Evolutionary conservation across 139 green algal genomes (phyloP), one percentile per base, ranked within the genome.

Genomic region (Haematococcus lacustris): DNA sequence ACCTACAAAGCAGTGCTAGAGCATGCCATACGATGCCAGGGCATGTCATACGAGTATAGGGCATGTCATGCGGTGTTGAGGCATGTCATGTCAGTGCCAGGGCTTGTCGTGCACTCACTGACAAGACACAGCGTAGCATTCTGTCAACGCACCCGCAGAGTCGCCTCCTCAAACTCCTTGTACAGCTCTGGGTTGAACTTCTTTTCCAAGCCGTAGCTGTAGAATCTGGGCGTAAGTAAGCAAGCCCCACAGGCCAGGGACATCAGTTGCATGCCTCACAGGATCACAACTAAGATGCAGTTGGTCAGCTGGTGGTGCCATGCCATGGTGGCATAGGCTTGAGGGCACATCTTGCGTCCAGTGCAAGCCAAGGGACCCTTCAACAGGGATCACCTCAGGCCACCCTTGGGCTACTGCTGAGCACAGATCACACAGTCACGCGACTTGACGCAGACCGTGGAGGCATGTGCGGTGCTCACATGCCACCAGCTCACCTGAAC

Each of bases 181-280:
- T 97, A 97, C 59, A 97, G 74, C 7, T 83, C 70, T 38, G 71
- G 38, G 25, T 78, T 75, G 75, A 93, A 96, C 6, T 69, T 76
- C 53, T 83, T 83, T 80, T 98, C 92, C 39, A 98, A 83, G 33
- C 93, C 93, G 71, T 97, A 98, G 51, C 81, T 92, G 87, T 85
- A 96, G 80, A 88, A 93, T 37, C 85, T 84, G 87, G 38, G 9
- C n/a, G 9, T 28, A 25, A n/a, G 9, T 25, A 28, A 98, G 98
- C 21, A 98, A 83, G 80, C 92, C 96, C 80, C 97, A 89, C 73
- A 93, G 74, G 63, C 91, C 91, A 73, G 97, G 96, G 57, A 90
- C 82, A 35, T 17, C 60, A 40, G 63, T 26, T 47, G 35, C 5
- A 41, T 40, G 53, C 17, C 7, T 63, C 9, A 33, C 9, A 5